phyloP scores from a whole-genome alignment of 768 basidiomycete species.

The Kwoniella heveanensis region DNA sequence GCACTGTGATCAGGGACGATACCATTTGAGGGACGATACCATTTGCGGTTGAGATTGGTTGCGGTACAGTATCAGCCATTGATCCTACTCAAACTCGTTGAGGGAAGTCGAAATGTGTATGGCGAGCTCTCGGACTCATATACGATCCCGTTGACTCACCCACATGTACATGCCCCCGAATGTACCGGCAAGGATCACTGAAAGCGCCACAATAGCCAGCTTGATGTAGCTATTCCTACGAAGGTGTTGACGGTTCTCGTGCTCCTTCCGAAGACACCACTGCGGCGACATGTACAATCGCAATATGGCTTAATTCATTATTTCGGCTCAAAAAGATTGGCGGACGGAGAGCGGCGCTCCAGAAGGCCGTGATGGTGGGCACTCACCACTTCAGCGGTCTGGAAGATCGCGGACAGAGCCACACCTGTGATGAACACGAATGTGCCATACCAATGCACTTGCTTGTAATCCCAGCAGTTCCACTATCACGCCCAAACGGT shows the following conservation, averaged over 20 bases:
- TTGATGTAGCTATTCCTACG: constrained; percentile 50
- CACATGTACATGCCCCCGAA: constrained; percentile 47
- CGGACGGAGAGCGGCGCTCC: too few relatives aligned
- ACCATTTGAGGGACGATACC: too few relatives aligned
- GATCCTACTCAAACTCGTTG: too few relatives aligned
- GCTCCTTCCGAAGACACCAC: constrained; percentile 44
- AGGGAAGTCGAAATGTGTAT: too few relatives aligned
- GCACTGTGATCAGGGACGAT: constrained; percentile 11
- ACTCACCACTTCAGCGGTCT: constrained; percentile 48
- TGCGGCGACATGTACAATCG: too few relatives aligned
- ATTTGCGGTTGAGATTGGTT: too few relatives aligned
- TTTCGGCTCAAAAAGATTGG: too few relatives aligned
- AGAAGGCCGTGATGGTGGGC: background rate
- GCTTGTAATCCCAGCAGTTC: constrained; percentile 37
- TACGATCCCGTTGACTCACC: constrained; percentile 6
- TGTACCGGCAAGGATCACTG: constrained; percentile 44
- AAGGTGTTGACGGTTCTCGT: constrained; percentile 50
- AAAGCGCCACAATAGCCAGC: constrained; percentile 43
- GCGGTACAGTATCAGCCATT: too few relatives aligned
- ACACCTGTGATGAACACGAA: constrained; percentile 53
- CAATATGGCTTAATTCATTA: too few relatives aligned
- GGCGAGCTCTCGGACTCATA: too few relatives aligned
- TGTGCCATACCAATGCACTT: constrained; percentile 35
- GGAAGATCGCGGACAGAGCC: constrained; percentile 51
- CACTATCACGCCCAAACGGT: constrained; percentile 16